Evolutionary conservation across 1,284 basidiomycete genomes (phyloP).

Genomic region (Trichosporon sp.): DNA sequence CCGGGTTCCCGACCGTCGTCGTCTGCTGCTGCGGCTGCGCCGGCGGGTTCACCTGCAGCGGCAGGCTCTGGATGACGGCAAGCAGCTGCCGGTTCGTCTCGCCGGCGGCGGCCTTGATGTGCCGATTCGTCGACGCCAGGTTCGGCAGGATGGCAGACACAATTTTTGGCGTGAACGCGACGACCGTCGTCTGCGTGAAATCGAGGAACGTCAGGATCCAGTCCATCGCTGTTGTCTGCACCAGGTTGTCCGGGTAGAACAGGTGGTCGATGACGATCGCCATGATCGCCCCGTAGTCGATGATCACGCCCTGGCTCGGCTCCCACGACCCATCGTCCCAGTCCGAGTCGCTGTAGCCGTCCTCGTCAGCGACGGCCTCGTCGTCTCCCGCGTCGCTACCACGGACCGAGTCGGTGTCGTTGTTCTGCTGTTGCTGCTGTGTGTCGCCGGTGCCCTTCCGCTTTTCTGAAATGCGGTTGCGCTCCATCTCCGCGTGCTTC

Average conservation of each 20-base stretch:
- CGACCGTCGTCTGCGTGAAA: constrained; percentile 84
- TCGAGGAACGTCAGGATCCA: constrained; percentile 91
- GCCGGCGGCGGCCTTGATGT: constrained; percentile 81
- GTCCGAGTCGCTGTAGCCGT: constrained; percentile 32
- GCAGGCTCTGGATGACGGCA: constrained; percentile 77
- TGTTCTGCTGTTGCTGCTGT: too few species aligned
- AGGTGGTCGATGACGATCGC: constrained; percentile 92
- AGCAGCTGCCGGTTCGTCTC: constrained; percentile 82
- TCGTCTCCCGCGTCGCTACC: constrained; percentile 22
- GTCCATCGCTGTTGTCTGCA: constrained; percentile 77
- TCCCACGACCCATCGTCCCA: constrained; percentile 65
- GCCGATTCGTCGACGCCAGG: constrained; percentile 65
- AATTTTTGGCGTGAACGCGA: constrained; percentile 88
- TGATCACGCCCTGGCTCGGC: constrained; percentile 85
- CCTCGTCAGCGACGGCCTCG: constrained; percentile 32
- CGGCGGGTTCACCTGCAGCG: constrained; percentile 56
- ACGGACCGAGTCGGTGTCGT: constrained; percentile 50
- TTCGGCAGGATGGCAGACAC: constrained; percentile 90
- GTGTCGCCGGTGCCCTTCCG: not conserved
- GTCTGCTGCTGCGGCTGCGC: constrained; percentile 1
- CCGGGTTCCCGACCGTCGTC: not conserved
- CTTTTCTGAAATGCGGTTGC: constrained; percentile 16
- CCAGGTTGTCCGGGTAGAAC: constrained; percentile 75
- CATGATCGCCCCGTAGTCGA: constrained; percentile 87
- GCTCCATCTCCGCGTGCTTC: constrained; percentile 33